phyloP scores from a whole-genome alignment of 1,284 basidiomycete genomes.

The Leccinum huronense region DNA sequence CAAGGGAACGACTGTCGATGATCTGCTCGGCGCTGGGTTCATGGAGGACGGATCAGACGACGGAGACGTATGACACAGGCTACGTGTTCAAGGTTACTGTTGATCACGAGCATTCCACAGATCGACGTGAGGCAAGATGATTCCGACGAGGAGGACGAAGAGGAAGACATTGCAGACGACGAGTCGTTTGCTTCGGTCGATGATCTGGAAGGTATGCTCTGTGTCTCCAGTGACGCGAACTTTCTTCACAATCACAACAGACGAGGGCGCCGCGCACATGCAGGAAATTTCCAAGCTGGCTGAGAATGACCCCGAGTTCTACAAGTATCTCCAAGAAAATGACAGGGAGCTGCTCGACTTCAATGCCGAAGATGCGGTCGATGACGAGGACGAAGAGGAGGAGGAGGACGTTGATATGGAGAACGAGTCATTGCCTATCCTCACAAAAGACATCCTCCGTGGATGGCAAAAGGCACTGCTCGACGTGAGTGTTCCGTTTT shows the following conservation, averaged over 20 bases:
- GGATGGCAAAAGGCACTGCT: conserved; percentile 92
- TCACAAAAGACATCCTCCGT: conserved; percentile 76
- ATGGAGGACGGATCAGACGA: conserved; percentile 62
- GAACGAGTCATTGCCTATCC: conserved; percentile 50
- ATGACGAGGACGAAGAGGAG: conserved; percentile 45
- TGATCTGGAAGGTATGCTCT: conserved; percentile 61
- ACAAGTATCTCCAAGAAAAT: conserved; percentile 96
- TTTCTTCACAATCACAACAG: conserved; percentile 35
- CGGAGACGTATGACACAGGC: conserved; percentile 23
- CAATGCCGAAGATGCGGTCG: conserved; percentile 43
- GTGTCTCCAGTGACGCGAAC: neutral
- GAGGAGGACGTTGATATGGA: conserved; percentile 41
- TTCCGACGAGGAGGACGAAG: conserved; percentile 43
- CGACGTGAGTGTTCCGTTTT: conserved; percentile 53
- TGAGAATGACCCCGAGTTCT: conserved; percentile 98
- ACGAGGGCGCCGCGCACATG: conserved; percentile 71
- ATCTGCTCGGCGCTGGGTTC: conserved; percentile 75
- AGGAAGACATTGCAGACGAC: conserved; percentile 56
- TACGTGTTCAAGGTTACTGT: conserved; percentile 2
- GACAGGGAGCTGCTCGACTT: conserved; percentile 89
- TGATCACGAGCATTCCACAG: conserved; percentile 19
- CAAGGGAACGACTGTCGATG: conserved; percentile 74
- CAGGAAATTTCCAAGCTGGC: conserved; percentile 87
- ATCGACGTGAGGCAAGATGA: conserved; percentile 47
- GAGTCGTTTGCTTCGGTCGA: conserved; percentile 76